Evolutionary conservation across 176 grass and related monocot species (phyloP).

Genomic region (Canna indica): DNA sequence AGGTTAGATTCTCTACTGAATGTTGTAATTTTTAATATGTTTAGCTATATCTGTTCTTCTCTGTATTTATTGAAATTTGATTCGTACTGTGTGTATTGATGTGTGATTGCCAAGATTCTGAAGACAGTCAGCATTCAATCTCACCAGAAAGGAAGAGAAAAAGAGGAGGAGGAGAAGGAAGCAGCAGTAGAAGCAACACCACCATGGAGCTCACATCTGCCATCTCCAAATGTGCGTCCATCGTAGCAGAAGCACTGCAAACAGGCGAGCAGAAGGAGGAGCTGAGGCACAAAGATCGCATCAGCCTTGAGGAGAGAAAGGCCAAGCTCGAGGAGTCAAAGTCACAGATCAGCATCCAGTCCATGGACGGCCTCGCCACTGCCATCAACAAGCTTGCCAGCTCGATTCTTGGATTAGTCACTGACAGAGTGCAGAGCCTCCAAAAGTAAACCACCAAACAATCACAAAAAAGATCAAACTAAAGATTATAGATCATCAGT

Average conservation of each 20-base stretch:
- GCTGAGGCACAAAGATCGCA: conserved; percentile 14
- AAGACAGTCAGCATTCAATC: conserved; percentile 10
- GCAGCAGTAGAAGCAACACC: background rate
- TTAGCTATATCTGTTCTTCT: background rate
- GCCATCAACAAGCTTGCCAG: conserved; percentile 28
- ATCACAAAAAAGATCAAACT: background rate
- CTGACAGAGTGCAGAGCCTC: conserved; percentile 15
- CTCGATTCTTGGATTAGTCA: conserved; percentile 21
- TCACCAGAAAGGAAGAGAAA: conserved; percentile 17
- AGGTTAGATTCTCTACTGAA: too few relatives aligned
- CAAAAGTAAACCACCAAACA: conserved; percentile 10
- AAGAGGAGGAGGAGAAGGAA: conserved; percentile 6
- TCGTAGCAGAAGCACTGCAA: conserved; percentile 16
- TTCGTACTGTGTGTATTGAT: background rate
- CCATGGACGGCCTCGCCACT: conserved; percentile 17
- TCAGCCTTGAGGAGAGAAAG: conserved; percentile 14
- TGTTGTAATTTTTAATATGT: too few relatives aligned
- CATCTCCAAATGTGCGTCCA: conserved; percentile 20
- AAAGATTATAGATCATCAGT: too few relatives aligned
- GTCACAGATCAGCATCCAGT: conserved; percentile 12
- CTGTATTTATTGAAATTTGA: background rate
- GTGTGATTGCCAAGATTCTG: conserved; percentile 14
- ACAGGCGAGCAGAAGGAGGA: conserved; percentile 13
- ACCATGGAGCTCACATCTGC: conserved; percentile 1
- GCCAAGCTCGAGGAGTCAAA: conserved; percentile 23